Conservation (phyloP, 441 rosid species). For the Daphne laureola region DNA sequence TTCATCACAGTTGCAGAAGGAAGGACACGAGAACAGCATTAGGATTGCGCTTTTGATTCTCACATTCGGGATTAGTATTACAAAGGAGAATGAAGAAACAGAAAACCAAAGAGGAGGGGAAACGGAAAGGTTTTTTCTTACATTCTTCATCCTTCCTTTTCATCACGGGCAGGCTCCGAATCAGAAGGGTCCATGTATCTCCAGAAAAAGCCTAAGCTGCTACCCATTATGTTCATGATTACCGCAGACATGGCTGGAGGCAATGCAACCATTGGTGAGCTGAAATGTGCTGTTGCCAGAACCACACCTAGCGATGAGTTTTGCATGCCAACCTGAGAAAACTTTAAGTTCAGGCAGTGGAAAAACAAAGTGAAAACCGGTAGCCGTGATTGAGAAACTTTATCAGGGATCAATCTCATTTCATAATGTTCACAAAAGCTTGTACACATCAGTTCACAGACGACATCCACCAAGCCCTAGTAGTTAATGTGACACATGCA, state of each 20-base stretch:
- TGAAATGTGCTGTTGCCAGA: constrained; percentile 53
- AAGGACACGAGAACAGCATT: background rate
- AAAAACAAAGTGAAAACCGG: too few species aligned
- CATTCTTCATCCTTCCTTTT: background rate
- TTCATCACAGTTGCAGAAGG: background rate
- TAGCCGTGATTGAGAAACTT: too few species aligned
- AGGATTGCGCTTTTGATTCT: too few species aligned
- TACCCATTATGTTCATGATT: constrained; percentile 64
- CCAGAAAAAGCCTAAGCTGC: constrained; percentile 50
- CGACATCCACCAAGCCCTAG: too few species aligned
- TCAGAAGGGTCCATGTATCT: constrained; percentile 30
- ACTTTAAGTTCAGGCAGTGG: background rate
- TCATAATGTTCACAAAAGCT: too few species aligned
- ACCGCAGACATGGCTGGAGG: constrained; percentile 55
- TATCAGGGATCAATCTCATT: too few species aligned
- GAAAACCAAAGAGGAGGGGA: too few species aligned
- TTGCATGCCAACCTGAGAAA: constrained; percentile 59
- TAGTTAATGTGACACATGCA: too few species aligned
- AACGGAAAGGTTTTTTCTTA: background rate
- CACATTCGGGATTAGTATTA: too few species aligned
- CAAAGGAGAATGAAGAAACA: too few species aligned
- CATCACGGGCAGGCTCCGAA: constrained; percentile 10
- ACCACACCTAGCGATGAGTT: constrained; percentile 62
- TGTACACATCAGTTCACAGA: too few species aligned
- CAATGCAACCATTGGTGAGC: constrained; percentile 52